phyloP scores from a whole-genome alignment of 306 rosid species.

The Amphicarpaea edgeworthii region DNA sequence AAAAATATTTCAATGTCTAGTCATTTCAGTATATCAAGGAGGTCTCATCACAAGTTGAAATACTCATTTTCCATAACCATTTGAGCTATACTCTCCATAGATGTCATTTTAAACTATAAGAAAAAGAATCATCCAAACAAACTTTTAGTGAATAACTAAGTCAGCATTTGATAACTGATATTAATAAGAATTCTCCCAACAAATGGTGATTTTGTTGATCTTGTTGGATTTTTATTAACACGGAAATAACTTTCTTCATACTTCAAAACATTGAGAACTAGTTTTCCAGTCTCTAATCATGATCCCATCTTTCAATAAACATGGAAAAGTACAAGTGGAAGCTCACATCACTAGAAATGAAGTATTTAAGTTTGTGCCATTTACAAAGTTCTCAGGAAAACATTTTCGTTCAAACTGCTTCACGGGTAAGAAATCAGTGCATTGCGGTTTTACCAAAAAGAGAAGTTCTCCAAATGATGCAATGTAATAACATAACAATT shows the following conservation, averaged over 20 bases:
- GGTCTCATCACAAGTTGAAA: not conserved
- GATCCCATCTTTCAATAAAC: not conserved
- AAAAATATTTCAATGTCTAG: not conserved
- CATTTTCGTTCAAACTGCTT: not conserved
- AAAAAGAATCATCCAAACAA: too few species aligned
- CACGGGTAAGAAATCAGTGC: not conserved
- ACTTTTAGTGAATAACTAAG: not conserved
- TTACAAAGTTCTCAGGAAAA: not conserved
- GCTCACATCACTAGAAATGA: not conserved
- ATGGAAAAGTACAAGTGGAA: not conserved
- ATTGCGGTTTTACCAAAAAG: not conserved
- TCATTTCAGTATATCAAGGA: not conserved
- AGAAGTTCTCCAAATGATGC: not conserved
- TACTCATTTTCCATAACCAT: not conserved
- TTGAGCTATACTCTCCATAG: not conserved
- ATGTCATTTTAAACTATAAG: too few species aligned
- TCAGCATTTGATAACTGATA: not conserved
- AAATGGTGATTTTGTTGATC: not conserved
- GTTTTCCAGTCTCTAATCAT: not conserved
- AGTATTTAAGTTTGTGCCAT: not conserved
- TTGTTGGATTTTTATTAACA: not conserved
- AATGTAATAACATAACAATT: not conserved
- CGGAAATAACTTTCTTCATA: not conserved
- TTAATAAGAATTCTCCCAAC: conserved; percentile 6
- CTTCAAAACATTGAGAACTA: not conserved